Conservation (phyloP, 352 stramenopile genomes). For the Pythium biforme region DNA sequence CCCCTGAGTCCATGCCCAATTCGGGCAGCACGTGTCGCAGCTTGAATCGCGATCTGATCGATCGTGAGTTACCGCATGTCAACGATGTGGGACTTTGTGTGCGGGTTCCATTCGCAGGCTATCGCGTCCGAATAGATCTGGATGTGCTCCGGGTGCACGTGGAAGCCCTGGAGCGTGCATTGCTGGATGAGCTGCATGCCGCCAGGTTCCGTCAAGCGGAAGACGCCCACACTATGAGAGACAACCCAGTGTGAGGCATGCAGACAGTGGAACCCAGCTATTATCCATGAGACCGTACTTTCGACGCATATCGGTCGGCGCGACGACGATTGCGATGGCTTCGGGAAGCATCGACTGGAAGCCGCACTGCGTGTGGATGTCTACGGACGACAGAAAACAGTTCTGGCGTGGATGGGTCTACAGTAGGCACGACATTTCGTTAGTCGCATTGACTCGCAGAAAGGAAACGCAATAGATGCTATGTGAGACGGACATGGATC, state of each 20-base stretch:
- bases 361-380: constrained; percentile 89
- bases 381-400: constrained; percentile 89
- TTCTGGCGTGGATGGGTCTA: constrained; percentile 86
- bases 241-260: constrained; percentile 39
- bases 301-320: constrained; percentile 59
- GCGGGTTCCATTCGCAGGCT: constrained; percentile 61
- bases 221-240: constrained; percentile 68
- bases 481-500: constrained; percentile 70
- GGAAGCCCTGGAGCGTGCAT: constrained; percentile 84
- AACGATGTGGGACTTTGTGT: constrained; percentile 41
- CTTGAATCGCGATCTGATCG: no score
- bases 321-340: constrained; percentile 87
- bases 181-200: constrained; percentile 88
- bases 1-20: no score
- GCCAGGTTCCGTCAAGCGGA: constrained; percentile 72
- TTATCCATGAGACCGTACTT: constrained; percentile 45
- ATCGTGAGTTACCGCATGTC: constrained; percentile 56
- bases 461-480: background rate
- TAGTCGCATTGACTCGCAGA: no score
- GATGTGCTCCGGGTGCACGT: constrained; percentile 73
- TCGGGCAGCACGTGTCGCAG: no score
- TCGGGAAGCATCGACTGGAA: constrained; percentile 90
- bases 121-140: constrained; percentile 81
- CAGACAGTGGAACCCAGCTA: no score
- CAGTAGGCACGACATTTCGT: background rate